Conservation (phyloP, 1,284 basidiomycete species). For the Waitea zeae region DNA sequence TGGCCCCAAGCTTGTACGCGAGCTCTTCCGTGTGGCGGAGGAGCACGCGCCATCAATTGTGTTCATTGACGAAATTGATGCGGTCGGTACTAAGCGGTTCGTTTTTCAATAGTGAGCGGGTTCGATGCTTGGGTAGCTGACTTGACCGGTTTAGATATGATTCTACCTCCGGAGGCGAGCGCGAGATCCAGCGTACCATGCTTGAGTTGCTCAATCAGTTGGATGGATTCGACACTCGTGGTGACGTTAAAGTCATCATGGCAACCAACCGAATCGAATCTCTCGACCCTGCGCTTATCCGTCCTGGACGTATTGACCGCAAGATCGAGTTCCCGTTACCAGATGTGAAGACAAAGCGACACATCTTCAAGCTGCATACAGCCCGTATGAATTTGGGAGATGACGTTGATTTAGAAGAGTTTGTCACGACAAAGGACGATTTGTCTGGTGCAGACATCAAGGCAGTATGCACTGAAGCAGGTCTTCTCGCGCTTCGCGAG, state of each 20-base stretch:
- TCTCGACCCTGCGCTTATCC: conserved; percentile 91
- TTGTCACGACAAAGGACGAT: conserved; percentile 93
- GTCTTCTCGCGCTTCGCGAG: conserved; percentile 86
- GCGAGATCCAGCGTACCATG: conserved; percentile 99
- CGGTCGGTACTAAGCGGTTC: conserved; percentile 93
- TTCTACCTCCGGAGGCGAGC: conserved; percentile 92
- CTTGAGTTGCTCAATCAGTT: conserved; percentile 95
- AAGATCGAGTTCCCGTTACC: conserved; percentile 96
- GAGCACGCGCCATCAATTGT: conserved; percentile 98
- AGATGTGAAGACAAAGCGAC: conserved; percentile 91
- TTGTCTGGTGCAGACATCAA: conserved; percentile 97
- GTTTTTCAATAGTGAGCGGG: no score
- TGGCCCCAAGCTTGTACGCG: conserved; percentile 96
- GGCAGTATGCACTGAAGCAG: conserved; percentile 94
- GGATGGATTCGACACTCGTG: conserved; percentile 97
- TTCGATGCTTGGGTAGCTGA: conserved; percentile 6
- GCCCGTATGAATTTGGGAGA: conserved; percentile 85
- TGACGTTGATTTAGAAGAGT: conserved; percentile 95
- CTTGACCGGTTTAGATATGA: conserved; percentile 55
- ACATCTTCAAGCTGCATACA: conserved; percentile 98
- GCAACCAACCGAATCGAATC: conserved; percentile 90
- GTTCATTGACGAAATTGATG: conserved; percentile 99
- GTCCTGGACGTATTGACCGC: conserved; percentile 95
- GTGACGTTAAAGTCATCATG: conserved; percentile 97
- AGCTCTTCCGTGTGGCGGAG: conserved; percentile 93